Evolutionary conservation across 345 rosid species (phyloP).

Genomic region (Eucalyptus curtisii): DNA sequence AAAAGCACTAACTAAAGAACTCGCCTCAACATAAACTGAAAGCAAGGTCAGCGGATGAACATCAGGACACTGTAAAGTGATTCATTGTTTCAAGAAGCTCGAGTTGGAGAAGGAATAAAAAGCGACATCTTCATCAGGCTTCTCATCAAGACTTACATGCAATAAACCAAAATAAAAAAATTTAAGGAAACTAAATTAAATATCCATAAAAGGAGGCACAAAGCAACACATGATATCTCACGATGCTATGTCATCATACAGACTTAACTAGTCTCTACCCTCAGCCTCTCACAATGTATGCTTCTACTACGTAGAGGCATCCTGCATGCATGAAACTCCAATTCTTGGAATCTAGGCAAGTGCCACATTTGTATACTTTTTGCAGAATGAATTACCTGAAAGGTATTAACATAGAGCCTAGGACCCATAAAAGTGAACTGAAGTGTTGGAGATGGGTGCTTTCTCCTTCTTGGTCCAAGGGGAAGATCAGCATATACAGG

Average conservation of each 20-base stretch:
- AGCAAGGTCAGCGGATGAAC: not conserved
- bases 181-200: not conserved
- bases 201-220: not conserved
- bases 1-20: not conserved
- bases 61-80: not conserved
- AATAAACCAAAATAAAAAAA: not conserved
- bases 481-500: constrained; percentile 90
- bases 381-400: constrained; percentile 26
- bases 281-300: not conserved
- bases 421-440: constrained; percentile 89
- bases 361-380: not conserved
- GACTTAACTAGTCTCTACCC: not conserved
- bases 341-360: not conserved
- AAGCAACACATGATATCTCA: not conserved
- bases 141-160: not conserved
- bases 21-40: not conserved
- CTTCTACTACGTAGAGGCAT: not conserved
- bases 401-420: constrained; percentile 71
- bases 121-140: not conserved
- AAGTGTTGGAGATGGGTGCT: constrained; percentile 62
- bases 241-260: not conserved
- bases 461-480: constrained; percentile 60
- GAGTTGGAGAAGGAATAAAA: not conserved
- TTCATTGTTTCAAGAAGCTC: not conserved
- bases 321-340: not conserved